Base-by-base conservation (phyloP, 2,329 filamentous ascomycete species). In the Aspergillus fijiensis region DNA sequence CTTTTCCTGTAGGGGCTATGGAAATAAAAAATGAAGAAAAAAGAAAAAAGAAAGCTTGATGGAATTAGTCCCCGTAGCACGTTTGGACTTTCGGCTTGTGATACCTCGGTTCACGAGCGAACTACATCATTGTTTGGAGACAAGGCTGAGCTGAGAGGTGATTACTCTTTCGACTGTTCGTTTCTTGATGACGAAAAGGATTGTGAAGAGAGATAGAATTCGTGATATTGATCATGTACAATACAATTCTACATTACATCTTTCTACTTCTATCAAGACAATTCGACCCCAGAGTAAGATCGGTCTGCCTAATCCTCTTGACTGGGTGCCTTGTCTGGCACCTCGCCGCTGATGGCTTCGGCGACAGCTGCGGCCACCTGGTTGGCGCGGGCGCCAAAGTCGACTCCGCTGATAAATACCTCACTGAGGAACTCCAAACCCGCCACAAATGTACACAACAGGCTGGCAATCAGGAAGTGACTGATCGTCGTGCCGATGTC, bases 401-500 rank as follows among this genome's bases (percentile, higher is more conserved):
- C 87, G 16, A 97, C 87, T 0, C 93, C 94, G 10, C 86, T 82
- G 54, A 96, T 90, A 65, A 97, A 91, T 51, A 90, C 76, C 69
- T 91, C 90, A 71, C 92, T 96, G 3, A 96, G 85, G 16, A 89
- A 88, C 78, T 99, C 95, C 50, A 99, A 79, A 14, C 85, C 87
- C 0, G 92, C 91, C 49, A 99, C 92, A 78, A 99, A 99, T 9
- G 96, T 88, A 67, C 92, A 95, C 49, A 98, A 73, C 67, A 91
- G 75, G 75, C 92, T 97, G 19, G 92, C 94, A 78, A 99, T 98
- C 62, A 88, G 87, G 76, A 98, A 99, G 74, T 98, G 93, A 70
- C 87, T 96, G 66, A 99, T 99, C 3, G 92, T 97, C 29, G 92
- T 96, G 33, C 95, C 95, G 72, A 99, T 99, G 73, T 99, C 95